Evolutionary conservation across 2,329 filamentous ascomycete genomes (phyloP).

Genomic region (Gaeumannomyces tritici): DNA sequence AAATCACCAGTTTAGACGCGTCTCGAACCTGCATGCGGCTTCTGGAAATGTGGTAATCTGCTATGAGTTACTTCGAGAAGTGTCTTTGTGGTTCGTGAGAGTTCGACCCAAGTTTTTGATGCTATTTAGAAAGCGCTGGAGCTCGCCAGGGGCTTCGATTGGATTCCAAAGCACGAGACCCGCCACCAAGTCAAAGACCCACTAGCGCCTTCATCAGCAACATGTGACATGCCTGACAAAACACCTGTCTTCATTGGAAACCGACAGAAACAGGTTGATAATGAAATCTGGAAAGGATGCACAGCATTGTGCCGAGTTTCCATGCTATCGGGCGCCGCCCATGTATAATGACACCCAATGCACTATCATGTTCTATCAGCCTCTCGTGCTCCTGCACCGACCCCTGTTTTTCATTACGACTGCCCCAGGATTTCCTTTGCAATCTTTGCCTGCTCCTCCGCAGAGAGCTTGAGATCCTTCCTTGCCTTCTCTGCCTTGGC

Average conservation of each 20-base stretch:
- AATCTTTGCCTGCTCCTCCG: slow-evolving; percentile 22
- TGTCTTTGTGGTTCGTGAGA: not conserved
- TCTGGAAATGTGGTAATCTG: not conserved
- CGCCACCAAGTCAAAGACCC: no score
- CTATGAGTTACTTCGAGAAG: not conserved
- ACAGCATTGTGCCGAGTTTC: no score
- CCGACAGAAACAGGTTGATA: no score
- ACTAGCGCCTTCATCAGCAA: no score
- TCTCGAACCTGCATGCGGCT: not conserved
- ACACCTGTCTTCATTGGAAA: no score
- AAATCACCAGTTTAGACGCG: not conserved
- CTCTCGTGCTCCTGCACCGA: not conserved
- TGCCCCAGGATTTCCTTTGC: slow-evolving; percentile 24
- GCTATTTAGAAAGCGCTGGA: not conserved
- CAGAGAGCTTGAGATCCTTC: slow-evolving; percentile 16
- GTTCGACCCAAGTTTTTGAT: not conserved
- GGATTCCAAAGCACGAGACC: not conserved
- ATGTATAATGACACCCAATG: not conserved
- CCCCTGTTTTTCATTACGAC: slow-evolving; percentile 7
- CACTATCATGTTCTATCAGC: not conserved
- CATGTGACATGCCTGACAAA: not conserved
- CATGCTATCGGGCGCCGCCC: no score
- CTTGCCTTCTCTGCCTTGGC: slow-evolving; percentile 32
- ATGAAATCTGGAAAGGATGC: no score
- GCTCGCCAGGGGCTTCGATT: not conserved